These are phyloP conservation scores for Aspergillus sergii DNA, from an alignment of 2,329 filamentous ascomycete species.

Conservation along the genomic window DNA sequence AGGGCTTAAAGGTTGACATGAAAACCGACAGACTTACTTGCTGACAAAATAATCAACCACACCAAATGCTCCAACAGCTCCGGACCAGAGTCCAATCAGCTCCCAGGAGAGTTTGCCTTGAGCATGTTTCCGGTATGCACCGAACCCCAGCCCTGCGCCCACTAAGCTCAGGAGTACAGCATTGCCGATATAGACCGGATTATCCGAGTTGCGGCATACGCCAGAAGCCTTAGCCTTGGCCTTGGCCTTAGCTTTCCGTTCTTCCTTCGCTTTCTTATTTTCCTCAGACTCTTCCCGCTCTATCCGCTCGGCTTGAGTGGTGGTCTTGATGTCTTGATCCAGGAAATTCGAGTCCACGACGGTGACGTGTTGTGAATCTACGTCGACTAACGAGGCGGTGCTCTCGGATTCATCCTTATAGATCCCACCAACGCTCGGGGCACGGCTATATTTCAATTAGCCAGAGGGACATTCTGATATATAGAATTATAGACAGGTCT, in stretches of 20 bases:
- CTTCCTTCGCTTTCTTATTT: slow-evolving; percentile 29
- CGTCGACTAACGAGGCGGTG: slow-evolving; percentile 49
- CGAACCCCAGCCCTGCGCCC: slow-evolving; percentile 47
- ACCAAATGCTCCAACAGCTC: slow-evolving; percentile 47
- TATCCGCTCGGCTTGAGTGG: slow-evolving; percentile 49
- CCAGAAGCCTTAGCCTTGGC: slow-evolving; percentile 33
- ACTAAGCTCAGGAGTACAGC: slow-evolving; percentile 45
- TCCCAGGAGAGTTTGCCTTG: slow-evolving; percentile 51
- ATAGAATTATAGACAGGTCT: background rate
- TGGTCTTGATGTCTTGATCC: slow-evolving; percentile 47
- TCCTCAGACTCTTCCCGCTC: slow-evolving; percentile 41
- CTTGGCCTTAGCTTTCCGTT: slow-evolving; percentile 36
- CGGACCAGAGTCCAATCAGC: slow-evolving; percentile 46
- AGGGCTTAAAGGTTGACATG: background rate
- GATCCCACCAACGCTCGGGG: slow-evolving; percentile 42
- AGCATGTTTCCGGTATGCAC: slow-evolving; percentile 51
- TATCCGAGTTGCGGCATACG: slow-evolving; percentile 42
- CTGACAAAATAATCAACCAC: slow-evolving; percentile 52
- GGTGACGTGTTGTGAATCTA: slow-evolving; percentile 50
- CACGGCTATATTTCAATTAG: slow-evolving; percentile 36
- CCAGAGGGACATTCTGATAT: background rate
- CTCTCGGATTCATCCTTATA: slow-evolving; percentile 44
- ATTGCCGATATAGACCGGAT: slow-evolving; percentile 52
- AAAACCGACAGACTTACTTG: slow-evolving; percentile 44
- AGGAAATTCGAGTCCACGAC: slow-evolving; percentile 47